These are phyloP conservation scores for Eremothecium cymbalariae DNA, from an alignment of 1,139 yeast species.

Conservation along the genomic window DNA sequence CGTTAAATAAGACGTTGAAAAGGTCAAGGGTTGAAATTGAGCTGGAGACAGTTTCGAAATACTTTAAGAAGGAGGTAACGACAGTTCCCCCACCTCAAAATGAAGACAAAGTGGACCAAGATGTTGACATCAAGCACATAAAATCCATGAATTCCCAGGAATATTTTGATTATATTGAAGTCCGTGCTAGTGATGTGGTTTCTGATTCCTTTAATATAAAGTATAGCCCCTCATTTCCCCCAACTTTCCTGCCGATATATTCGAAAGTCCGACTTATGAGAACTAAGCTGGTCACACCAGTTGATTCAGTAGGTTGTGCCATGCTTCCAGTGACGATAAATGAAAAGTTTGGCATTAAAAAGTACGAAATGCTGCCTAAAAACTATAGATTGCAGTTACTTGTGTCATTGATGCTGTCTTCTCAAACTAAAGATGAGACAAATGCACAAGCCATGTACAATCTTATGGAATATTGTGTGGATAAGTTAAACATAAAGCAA, in stretches of 20 bases:
- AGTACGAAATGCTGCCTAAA: slow-evolving; percentile 34
- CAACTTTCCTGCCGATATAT: slow-evolving; percentile 49
- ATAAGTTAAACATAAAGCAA: slow-evolving; percentile 28
- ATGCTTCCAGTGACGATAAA: slow-evolving; percentile 49
- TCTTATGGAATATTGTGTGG: slow-evolving; percentile 43
- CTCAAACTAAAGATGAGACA: slow-evolving; percentile 89
- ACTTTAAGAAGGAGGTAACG: slow-evolving; percentile 15
- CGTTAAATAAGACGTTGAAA: too few relatives aligned
- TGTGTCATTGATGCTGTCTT: slow-evolving; percentile 74
- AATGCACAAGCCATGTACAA: slow-evolving; percentile 64
- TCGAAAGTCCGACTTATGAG: slow-evolving; percentile 61
- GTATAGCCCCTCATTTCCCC: slow-evolving; percentile 32
- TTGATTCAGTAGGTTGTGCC: slow-evolving; percentile 85
- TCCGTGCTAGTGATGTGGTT: slow-evolving; percentile 20
- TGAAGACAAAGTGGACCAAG: slow-evolving; percentile 1
- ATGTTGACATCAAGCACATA: slow-evolving; percentile 23
- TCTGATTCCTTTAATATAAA: slow-evolving; percentile 4
- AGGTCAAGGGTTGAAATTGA: slow-evolving; percentile 15
- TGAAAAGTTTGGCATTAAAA: slow-evolving; percentile 22
- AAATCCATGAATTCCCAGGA: slow-evolving; percentile 22
- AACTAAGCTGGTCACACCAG: slow-evolving; percentile 59
- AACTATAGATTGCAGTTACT: slow-evolving; percentile 64
- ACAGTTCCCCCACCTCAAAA: background rate
- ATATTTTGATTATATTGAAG: slow-evolving; percentile 24
- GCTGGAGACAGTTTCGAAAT: slow-evolving; percentile 14